Conservation (phyloP, 495 filamentous ascomycete genomes). For the Clavariopsis aquatica region DNA sequence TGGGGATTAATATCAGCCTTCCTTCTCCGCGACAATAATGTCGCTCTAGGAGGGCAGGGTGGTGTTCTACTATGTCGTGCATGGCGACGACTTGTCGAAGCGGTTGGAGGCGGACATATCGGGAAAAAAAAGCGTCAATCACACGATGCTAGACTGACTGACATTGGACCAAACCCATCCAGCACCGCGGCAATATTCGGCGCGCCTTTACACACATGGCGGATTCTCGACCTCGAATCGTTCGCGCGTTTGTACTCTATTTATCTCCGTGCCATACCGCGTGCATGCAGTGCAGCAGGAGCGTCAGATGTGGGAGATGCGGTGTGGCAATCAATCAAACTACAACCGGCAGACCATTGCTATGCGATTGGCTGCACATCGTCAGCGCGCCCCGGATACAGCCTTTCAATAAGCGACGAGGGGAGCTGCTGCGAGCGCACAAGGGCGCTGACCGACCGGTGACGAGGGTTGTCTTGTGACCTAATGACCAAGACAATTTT, state of each 20-base stretch:
- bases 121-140: too few species aligned
- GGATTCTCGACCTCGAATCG: too few species aligned
- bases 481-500: constrained; percentile 15
- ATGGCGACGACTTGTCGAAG: not conserved
- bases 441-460: constrained; percentile 24
- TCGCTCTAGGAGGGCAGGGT: too few species aligned
- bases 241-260: constrained; percentile 14
- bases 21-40: too few species aligned
- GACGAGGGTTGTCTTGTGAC: constrained; percentile 27
- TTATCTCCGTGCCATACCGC: constrained; percentile 4
- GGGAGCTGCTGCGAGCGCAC: too few species aligned
- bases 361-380: constrained; percentile 14
- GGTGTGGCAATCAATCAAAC: constrained; percentile 35
- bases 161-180: too few species aligned
- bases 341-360: constrained; percentile 8
- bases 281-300: not conserved
- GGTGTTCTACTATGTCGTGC: constrained; percentile 4
- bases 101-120: constrained; percentile 8
- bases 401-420: constrained; percentile 12
- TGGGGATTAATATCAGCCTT: not conserved
- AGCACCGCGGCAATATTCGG: too few species aligned
- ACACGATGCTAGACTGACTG: too few species aligned
- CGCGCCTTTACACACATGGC: too few species aligned
- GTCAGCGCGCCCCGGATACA: constrained; percentile 19
- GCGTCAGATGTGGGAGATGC: constrained; percentile 1